These are phyloP conservation scores for Yueomyces sinensis DNA, from an alignment of 805 yeast species.

Conservation along the genomic window DNA sequence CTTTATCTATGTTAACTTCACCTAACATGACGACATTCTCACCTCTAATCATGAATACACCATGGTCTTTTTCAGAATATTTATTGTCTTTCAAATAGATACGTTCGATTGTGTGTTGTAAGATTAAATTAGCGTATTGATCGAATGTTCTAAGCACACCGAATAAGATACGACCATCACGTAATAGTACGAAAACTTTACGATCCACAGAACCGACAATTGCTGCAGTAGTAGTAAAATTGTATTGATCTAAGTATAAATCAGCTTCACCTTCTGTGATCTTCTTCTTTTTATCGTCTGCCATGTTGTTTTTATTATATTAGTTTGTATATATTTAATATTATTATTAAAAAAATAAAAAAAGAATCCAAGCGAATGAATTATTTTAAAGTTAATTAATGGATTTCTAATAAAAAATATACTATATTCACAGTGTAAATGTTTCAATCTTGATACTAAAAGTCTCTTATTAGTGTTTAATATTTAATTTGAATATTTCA, in stretches of 20 bases:
- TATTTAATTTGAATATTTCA: too few species aligned
- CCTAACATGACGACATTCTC: conserved; percentile 93
- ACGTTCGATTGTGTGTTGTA: conserved; percentile 85
- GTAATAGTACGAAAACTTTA: conserved; percentile 65
- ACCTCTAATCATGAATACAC: conserved; percentile 84
- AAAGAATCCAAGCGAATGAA: too few species aligned
- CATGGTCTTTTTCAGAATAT: conserved; percentile 68
- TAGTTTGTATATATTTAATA: too few species aligned
- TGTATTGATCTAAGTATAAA: conserved; percentile 63
- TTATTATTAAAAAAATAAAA: too few species aligned
- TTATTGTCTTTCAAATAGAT: conserved; percentile 45
- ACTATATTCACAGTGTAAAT: too few species aligned
- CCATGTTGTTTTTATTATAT: too few species aligned
- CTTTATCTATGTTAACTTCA: conserved; percentile 79
- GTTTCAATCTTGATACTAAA: too few species aligned
- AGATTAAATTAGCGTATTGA: conserved; percentile 82
- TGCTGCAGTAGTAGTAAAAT: conserved; percentile 85
- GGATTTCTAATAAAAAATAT: too few species aligned
- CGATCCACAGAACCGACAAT: conserved; percentile 76
- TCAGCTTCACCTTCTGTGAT: conserved; percentile 34
- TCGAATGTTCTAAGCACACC: conserved; percentile 93
- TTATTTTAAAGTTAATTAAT: too few species aligned
- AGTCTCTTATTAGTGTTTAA: too few species aligned
- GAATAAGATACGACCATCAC: conserved; percentile 80
- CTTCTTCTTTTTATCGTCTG: conserved; percentile 10